Percentiles rank a stretch among this genome's conserved stretches.
These are phyloP conservation scores for Sporisorium sorghi DNA, from an alignment of 1,284 basidiomycete species.

Conservation along the genomic window DNA sequence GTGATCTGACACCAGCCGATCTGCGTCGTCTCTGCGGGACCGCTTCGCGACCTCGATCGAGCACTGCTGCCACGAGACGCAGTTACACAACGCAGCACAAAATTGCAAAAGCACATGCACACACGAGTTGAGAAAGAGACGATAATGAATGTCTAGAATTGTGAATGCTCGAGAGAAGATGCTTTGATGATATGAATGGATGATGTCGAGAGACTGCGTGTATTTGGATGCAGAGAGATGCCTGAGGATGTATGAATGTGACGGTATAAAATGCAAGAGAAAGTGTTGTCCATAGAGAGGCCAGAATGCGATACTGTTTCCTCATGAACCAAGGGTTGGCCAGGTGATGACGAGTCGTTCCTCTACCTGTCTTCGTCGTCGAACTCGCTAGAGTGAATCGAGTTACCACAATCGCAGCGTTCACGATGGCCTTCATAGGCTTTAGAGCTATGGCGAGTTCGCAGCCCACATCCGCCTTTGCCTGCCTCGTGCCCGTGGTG, in stretches of 20 bases:
- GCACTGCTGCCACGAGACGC: too few relatives aligned
- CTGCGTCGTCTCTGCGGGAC: too few relatives aligned
- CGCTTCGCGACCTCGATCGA: too few relatives aligned
- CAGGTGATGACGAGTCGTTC: neutral
- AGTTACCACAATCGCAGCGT: constrained; percentile 49
- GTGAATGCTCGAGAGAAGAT: neutral
- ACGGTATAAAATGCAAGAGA: neutral
- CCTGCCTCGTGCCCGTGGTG: neutral
- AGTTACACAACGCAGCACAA: too few relatives aligned
- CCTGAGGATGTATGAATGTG: neutral
- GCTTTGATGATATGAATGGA: neutral
- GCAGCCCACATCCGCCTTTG: neutral
- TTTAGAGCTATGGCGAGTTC: neutral
- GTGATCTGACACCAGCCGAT: too few relatives aligned
- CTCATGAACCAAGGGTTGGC: neutral
- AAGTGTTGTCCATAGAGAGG: neutral
- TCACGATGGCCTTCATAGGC: constrained; percentile 17
- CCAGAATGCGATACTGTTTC: neutral
- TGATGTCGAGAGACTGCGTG: neutral
- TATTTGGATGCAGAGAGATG: constrained; percentile 1
- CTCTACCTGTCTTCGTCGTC: constrained; percentile 24
- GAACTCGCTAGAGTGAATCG: constrained; percentile 49
- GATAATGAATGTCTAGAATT: neutral
- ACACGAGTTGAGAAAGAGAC: too few relatives aligned
- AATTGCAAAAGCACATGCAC: too few relatives aligned